Base-by-base conservation (phyloP, 1,284 basidiomycete genomes). In the Tilletiaria anomala region DNA sequence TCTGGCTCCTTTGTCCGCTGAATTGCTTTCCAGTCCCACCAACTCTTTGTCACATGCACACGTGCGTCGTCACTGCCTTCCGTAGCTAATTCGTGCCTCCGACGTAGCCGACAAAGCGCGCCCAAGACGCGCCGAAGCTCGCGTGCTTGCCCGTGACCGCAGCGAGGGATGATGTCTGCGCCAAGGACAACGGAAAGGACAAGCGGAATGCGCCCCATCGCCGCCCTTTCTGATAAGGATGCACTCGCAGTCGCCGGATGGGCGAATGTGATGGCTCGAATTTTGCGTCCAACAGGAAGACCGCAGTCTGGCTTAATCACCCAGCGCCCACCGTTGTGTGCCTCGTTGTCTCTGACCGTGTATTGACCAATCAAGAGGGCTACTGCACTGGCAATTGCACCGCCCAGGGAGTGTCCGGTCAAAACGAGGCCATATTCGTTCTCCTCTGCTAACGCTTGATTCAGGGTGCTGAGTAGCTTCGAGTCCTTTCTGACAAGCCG, bases 41-140 rank as follows among this genome's bases (percentile, higher is more conserved):
- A 64, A 37, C 52, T 51, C 5, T 53, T 52, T 24, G 61, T 17
- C 6, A 65, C 55, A 42, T 60, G 62, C 10, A 64, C 50, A 2
- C 50, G 42, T 3, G 57, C 50, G 19, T 50, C 49, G 3, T 54
- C 59, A 14, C 47, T 37, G 4, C 54, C 54, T 18, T 50, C 43
- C 10, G 24, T 33, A 5, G 24, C 14, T 11, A 5, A 17, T 4
- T 21, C 20, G 18, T 8, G 6, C 14, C 26, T 44, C 10, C 59
- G 45, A n/a, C 62, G 52, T 8, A 65, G 58, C 15, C 62, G 54
- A 16, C 53, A 48, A 6, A 65, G 39, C 4, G 60, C 62, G 32
- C 62, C 62, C 8, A 65, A 45, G 32, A 62, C 58, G 22, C 62
- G 51, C n/a, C 62, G 56, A 32, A 65, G 39, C 39, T 65, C 62